Evolutionary conservation across 495 filamentous ascomycete species (phyloP).

Genomic region (Xylaria venustula): DNA sequence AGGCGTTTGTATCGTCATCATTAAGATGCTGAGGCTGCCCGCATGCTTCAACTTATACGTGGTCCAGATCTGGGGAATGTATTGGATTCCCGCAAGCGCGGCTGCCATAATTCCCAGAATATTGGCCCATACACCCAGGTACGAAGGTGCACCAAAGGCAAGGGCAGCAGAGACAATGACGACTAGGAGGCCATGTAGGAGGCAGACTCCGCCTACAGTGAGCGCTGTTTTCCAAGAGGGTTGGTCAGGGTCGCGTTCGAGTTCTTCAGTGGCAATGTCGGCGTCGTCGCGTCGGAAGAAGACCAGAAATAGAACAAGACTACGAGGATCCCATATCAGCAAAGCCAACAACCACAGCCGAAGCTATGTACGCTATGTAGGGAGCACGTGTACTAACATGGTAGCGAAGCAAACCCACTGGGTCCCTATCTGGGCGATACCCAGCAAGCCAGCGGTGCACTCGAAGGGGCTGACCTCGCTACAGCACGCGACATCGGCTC

Average conservation of each 20-base stretch:
- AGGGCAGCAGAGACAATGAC: slow-evolving; percentile 66
- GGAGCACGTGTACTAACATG: slow-evolving; percentile 72
- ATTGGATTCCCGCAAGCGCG: slow-evolving; percentile 81
- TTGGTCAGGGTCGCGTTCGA: slow-evolving; percentile 35
- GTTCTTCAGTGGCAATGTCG: slow-evolving; percentile 46
- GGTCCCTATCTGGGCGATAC: slow-evolving; percentile 82
- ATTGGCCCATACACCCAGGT: slow-evolving; percentile 75
- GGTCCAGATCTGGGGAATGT: slow-evolving; percentile 90
- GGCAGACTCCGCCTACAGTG: slow-evolving; percentile 63
- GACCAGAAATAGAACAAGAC: slow-evolving; percentile 80
- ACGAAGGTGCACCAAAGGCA: slow-evolving; percentile 51
- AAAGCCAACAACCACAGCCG: not conserved
- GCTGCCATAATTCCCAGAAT: slow-evolving; percentile 75
- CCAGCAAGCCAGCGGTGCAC: slow-evolving; percentile 80
- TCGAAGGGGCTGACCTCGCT: slow-evolving; percentile 73
- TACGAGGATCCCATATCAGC: slow-evolving; percentile 29
- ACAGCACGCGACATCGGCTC: slow-evolving; percentile 81
- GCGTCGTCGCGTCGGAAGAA: slow-evolving; percentile 70
- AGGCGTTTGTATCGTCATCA: slow-evolving; percentile 98
- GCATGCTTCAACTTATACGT: slow-evolving; percentile 82
- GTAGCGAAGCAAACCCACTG: slow-evolving; percentile 90
- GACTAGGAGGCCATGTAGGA: slow-evolving; percentile 67
- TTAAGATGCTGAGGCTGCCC: slow-evolving; percentile 87
- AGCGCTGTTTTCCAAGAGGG: slow-evolving; percentile 76
- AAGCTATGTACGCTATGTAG: not conserved